Conservation (phyloP, 441 rosid genomes). For the Erodium texanum region DNA sequence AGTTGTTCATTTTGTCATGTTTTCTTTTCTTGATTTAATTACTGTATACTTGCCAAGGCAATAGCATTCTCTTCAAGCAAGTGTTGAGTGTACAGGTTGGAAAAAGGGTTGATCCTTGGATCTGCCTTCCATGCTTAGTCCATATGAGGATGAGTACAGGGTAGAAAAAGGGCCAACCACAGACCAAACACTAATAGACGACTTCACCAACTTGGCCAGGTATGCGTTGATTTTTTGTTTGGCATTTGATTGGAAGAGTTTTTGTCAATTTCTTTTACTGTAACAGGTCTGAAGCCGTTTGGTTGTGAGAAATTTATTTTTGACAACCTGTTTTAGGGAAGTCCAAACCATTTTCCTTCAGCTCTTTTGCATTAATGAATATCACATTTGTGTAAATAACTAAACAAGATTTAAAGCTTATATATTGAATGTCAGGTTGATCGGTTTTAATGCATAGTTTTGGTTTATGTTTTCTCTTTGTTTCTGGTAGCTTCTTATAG, state of each 20-base stretch:
- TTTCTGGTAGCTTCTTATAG: background rate
- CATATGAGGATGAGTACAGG: background rate
- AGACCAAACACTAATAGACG: too few relatives aligned
- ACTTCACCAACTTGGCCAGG: background rate
- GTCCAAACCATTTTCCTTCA: too few relatives aligned
- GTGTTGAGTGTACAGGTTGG: background rate
- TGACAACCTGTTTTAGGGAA: background rate
- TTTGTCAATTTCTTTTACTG: background rate
- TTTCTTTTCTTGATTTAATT: background rate
- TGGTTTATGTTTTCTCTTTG: background rate
- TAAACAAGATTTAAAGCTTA: background rate
- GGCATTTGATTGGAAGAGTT: background rate
- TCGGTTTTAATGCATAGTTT: background rate
- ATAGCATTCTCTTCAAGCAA: background rate
- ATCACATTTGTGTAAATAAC: background rate
- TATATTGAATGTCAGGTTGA: background rate
- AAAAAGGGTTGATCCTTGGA: background rate
- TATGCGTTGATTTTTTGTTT: background rate
- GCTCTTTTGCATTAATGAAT: background rate
- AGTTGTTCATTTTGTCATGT: background rate
- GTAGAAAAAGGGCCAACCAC: background rate
- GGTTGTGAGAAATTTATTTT: background rate
- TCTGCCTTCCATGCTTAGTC: background rate
- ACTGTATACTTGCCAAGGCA: background rate
- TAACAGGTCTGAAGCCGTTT: background rate